phyloP scores from a whole-genome alignment of 331 rosid genomes.

The Malus hybrid region DNA sequence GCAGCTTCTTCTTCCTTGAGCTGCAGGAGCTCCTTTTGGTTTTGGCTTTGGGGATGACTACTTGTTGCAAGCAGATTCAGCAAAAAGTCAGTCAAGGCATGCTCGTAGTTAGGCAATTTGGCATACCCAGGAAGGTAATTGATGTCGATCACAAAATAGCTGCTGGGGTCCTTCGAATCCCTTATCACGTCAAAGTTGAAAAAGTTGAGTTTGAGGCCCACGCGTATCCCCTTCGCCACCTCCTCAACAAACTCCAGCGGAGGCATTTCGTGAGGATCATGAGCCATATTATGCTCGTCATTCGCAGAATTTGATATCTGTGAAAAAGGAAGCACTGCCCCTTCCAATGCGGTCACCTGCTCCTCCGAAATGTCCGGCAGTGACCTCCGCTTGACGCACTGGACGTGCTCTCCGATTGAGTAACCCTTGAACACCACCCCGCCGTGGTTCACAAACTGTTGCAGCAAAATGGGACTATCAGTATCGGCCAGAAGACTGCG shows the following conservation, averaged over 20 bases:
- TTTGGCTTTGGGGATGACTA: no score
- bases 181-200: constrained; percentile 64
- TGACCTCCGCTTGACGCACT: constrained; percentile 53
- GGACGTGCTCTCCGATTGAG: constrained; percentile 43
- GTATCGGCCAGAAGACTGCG: neutral
- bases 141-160: constrained; percentile 56
- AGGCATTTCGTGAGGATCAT: constrained; percentile 33
- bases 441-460: constrained; percentile 66
- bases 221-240: constrained; percentile 18
- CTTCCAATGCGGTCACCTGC: constrained; percentile 7
- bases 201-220: constrained; percentile 18
- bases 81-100: constrained; percentile 17
- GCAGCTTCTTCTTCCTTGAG: neutral
- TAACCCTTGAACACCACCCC: constrained; percentile 65
- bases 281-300: neutral
- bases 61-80: neutral
- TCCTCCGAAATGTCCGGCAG: constrained; percentile 31
- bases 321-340: constrained; percentile 28
- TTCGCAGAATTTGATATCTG: constrained; percentile 31
- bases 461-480: constrained; percentile 35
- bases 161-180: constrained; percentile 18
- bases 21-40: neutral
- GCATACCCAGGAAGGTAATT: constrained; percentile 70
- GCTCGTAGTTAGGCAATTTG: constrained; percentile 22
- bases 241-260: constrained; percentile 26